These are phyloP conservation scores for Fagus crenata DNA, from an alignment of 306 rosid genomes.

Conservation along the genomic window DNA sequence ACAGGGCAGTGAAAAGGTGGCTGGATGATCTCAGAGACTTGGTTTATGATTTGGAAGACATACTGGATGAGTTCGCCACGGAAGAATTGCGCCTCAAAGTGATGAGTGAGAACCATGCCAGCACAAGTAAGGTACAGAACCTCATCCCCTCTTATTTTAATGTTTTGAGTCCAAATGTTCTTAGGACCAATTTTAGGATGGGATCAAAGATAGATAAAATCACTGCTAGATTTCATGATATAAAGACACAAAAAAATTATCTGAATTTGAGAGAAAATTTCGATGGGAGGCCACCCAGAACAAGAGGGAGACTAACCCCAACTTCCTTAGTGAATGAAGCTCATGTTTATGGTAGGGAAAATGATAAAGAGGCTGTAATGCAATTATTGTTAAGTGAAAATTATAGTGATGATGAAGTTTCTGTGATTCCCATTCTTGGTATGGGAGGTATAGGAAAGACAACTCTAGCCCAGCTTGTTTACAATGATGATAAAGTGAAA, in stretches of 20 bases:
- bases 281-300: background rate
- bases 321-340: background rate
- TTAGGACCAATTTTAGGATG: background rate
- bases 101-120: background rate
- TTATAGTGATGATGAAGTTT: background rate
- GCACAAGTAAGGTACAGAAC: background rate
- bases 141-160: background rate
- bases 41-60: conserved; percentile 20
- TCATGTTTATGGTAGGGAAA: conserved; percentile 27
- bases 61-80: conserved; percentile 20
- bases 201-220: background rate
- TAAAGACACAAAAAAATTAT: background rate
- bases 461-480: background rate
- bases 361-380: background rate
- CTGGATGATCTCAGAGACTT: conserved; percentile 23
- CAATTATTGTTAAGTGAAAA: background rate
- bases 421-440: conserved; percentile 7
- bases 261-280: background rate
- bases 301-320: background rate
- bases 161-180: background rate
- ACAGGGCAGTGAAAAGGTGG: conserved; percentile 12
- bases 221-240: background rate
- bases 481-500: background rate
- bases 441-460: conserved; percentile 7
- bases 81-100: background rate